These are phyloP conservation scores for Globisporangium orthogonon DNA, from an alignment of 352 stramenopile species.

Conservation along the genomic window DNA sequence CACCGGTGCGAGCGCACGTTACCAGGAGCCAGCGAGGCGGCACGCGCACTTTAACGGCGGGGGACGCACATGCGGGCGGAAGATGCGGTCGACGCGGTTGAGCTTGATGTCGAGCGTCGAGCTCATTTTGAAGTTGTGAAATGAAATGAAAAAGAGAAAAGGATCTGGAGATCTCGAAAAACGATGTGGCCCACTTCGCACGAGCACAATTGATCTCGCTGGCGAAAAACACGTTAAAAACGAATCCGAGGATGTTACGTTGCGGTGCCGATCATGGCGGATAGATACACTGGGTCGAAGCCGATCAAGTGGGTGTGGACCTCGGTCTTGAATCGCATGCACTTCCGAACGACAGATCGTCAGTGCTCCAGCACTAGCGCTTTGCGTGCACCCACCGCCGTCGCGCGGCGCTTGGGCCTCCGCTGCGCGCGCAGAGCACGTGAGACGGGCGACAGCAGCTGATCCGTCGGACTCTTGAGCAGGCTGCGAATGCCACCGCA, in stretches of 20 bases:
- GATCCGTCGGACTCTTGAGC: slow-evolving; percentile 57
- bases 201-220: too few species aligned
- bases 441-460: slow-evolving; percentile 55
- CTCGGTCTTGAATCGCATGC: neutral
- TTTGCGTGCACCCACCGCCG: neutral
- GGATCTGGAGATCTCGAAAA: neutral
- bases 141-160: neutral
- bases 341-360: neutral
- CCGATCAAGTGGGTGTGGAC: neutral
- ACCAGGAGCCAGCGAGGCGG: neutral
- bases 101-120: slow-evolving; percentile 83
- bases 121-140: slow-evolving; percentile 25
- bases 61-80: slow-evolving; percentile 60
- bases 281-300: too few species aligned
- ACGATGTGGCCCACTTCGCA: too few species aligned
- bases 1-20: neutral
- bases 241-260: too few species aligned
- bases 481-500: slow-evolving; percentile 20
- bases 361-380: slow-evolving; percentile 2
- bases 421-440: slow-evolving; percentile 33
- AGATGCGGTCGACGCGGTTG: slow-evolving; percentile 82
- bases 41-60: neutral
- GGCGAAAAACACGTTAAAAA: too few species aligned
- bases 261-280: too few species aligned
- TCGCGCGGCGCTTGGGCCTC: slow-evolving; percentile 10